Percentiles rank a stretch among this genome's conserved stretches.
Conservation (phyloP, 2,329 filamentous ascomycete genomes). For the Parastagonospora avenae region DNA sequence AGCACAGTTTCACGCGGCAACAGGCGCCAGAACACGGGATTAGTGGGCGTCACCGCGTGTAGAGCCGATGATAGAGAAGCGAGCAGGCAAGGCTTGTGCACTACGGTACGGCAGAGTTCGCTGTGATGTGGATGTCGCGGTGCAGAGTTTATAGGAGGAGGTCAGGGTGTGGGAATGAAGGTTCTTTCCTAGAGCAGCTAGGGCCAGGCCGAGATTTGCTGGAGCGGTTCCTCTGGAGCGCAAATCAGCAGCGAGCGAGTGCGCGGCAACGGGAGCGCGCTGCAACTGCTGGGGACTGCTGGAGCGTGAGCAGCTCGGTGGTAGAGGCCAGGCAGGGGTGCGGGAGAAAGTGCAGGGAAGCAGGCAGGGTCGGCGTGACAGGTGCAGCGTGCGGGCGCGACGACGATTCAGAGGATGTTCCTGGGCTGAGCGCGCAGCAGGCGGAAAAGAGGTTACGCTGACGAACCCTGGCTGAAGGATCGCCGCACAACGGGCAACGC, state of each 20-base stretch:
- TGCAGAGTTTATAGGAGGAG: not conserved
- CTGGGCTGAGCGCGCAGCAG: not conserved
- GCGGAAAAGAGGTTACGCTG: not conserved
- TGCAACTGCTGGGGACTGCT: not conserved
- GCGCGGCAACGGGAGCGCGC: not conserved
- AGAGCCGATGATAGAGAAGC: constrained; percentile 4
- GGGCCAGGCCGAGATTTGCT: not conserved
- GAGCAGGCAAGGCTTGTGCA: not conserved
- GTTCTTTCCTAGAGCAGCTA: constrained; percentile 5
- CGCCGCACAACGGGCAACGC: not conserved
- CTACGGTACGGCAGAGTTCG: not conserved
- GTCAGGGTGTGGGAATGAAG: not conserved
- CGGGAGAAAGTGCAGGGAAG: constrained; percentile 4
- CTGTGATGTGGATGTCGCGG: not conserved
- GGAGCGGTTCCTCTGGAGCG: not conserved
- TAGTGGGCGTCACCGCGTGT: not conserved
- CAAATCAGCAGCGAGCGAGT: constrained; percentile 1
- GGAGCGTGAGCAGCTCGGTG: too few relatives aligned
- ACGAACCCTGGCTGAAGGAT: constrained; percentile 4
- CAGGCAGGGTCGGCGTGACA: not conserved
- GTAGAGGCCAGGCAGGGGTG: not conserved
- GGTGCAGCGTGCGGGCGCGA: not conserved
- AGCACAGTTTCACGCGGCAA: constrained; percentile 18
- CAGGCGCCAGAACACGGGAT: constrained; percentile 9
- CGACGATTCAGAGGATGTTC: constrained; percentile 2